Percentiles rank a stretch among this genome's conserved stretches.
Evolutionary conservation across 2,329 filamentous ascomycete species (phyloP).

Genomic region (Fusarium marasasianum): DNA sequence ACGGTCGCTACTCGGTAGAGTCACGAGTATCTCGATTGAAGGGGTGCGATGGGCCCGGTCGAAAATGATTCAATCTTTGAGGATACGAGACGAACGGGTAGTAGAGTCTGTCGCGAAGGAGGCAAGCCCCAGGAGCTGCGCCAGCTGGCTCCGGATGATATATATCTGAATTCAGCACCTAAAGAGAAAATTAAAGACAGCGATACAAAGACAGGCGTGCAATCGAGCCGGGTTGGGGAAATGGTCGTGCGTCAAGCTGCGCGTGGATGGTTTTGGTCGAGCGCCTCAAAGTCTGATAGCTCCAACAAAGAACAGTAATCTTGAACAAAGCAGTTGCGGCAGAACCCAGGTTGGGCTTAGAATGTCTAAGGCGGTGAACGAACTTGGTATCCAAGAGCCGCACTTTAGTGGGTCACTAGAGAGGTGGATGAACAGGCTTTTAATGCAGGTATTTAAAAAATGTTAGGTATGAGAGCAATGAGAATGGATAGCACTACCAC

Average conservation of each 20-base stretch:
- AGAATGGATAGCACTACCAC: neutral
- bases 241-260: constrained; percentile 21
- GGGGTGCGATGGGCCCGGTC: neutral
- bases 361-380: constrained; percentile 12
- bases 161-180: constrained; percentile 5
- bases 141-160: constrained; percentile 16
- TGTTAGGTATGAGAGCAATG: neutral
- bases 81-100: constrained; percentile 11
- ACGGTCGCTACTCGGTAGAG: neutral
- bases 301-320: constrained; percentile 35
- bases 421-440: neutral
- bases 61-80: constrained; percentile 8
- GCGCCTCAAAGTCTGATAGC: constrained; percentile 34
- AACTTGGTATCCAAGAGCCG: constrained; percentile 4
- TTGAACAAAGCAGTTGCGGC: constrained; percentile 26
- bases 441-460: neutral
- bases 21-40: constrained; percentile 2
- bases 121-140: constrained; percentile 28
- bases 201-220: neutral
- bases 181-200: neutral
- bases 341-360: constrained; percentile 29
- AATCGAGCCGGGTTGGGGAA: neutral
- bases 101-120: constrained; percentile 32
- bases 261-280: constrained; percentile 28
- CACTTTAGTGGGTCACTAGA: constrained; percentile 8